These are phyloP conservation scores for Camelina laxa DNA, from an alignment of 345 rosid species.

Conservation along the genomic window DNA sequence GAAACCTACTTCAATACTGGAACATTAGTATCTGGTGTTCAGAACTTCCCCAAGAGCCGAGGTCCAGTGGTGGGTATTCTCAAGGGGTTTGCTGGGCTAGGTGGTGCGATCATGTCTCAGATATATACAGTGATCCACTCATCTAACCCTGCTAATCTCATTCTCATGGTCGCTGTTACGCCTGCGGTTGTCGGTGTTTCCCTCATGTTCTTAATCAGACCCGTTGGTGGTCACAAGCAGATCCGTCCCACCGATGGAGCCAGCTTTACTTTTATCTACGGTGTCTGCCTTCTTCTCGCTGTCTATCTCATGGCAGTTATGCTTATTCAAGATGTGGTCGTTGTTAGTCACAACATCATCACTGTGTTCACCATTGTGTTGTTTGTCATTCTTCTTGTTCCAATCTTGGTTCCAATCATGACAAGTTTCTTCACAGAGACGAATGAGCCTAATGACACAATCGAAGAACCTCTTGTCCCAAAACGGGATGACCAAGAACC, in stretches of 20 bases:
- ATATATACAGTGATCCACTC: conserved; percentile 76
- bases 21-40: conserved; percentile 92
- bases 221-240: conserved; percentile 95
- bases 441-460: conserved; percentile 49
- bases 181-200: conserved; percentile 77
- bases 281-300: conserved; percentile 82
- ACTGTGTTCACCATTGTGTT: conserved; percentile 60
- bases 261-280: conserved; percentile 70
- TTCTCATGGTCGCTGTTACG: conserved; percentile 95
- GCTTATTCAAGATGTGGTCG: conserved; percentile 83
- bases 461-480: conserved; percentile 68
- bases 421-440: conserved; percentile 58
- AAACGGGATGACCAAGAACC: conserved; percentile 55
- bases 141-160: conserved; percentile 79
- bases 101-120: conserved; percentile 96
- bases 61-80: conserved; percentile 98
- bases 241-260: conserved; percentile 66
- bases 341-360: conserved; percentile 55
- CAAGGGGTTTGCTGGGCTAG: conserved; percentile 95
- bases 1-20: conserved; percentile 97
- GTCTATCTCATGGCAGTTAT: conserved; percentile 88
- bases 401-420: conserved; percentile 67
- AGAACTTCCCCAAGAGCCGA: conserved; percentile 93
- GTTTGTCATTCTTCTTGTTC: conserved; percentile 66
- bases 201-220: conserved; percentile 87